Conservation (phyloP, 208 protist species). For the Kentomonas sorsogonicus region DNA sequence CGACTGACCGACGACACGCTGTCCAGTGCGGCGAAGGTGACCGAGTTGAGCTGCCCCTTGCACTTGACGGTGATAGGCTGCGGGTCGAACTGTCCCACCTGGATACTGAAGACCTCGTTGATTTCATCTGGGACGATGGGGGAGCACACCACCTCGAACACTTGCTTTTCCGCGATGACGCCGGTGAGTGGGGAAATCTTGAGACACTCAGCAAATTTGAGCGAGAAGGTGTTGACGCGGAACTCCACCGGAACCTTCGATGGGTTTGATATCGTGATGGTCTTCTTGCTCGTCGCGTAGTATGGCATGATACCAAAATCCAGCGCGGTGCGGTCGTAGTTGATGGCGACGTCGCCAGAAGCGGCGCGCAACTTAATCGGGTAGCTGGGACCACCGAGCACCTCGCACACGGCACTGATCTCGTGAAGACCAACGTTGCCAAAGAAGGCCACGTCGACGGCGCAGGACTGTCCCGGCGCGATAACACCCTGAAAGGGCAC, state of each 20-base stretch:
- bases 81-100: constrained; percentile 92
- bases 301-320: constrained; percentile 90
- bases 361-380: constrained; percentile 71
- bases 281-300: constrained; percentile 53
- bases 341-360: constrained; percentile 71
- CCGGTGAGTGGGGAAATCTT: constrained; percentile 74
- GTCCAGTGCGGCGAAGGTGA: constrained; percentile 33
- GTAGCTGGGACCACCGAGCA: constrained; percentile 91
- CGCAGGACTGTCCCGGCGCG: constrained; percentile 60
- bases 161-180: constrained; percentile 61
- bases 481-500: constrained; percentile 90
- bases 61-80: constrained; percentile 76
- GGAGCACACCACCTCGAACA: constrained; percentile 66
- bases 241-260: constrained; percentile 87
- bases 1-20: constrained; percentile 9
- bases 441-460: constrained; percentile 90
- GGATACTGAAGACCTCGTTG: constrained; percentile 73
- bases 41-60: constrained; percentile 60
- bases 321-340: constrained; percentile 74
- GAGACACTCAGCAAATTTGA: constrained; percentile 52
- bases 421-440: constrained; percentile 42
- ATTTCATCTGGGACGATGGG: constrained; percentile 84
- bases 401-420: constrained; percentile 79
- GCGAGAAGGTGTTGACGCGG: constrained; percentile 40
- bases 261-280: constrained; percentile 85